These are phyloP conservation scores for slime mould (Dictyostelium discoideum) DNA, from an alignment of 78 protist genomes.

Conservation along the genomic window DNA sequence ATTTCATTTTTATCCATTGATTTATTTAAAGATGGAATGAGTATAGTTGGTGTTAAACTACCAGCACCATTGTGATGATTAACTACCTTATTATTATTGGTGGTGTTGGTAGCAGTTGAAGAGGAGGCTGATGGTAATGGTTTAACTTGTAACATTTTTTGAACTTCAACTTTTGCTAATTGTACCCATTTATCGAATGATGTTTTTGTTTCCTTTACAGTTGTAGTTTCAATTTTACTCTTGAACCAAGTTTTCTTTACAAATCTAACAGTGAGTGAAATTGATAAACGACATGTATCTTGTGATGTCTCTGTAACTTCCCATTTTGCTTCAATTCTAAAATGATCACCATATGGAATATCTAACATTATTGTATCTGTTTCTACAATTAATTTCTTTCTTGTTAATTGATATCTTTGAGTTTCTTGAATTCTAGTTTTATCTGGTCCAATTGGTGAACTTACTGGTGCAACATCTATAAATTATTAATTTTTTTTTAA, in stretches of 20 bases:
- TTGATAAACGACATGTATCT: constrained; percentile 62
- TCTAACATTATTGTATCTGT: constrained; percentile 82
- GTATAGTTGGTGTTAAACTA: not conserved
- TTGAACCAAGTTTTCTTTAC: constrained; percentile 85
- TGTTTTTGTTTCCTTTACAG: constrained; percentile 77
- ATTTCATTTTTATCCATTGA: not conserved
- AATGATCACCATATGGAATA: constrained; percentile 85
- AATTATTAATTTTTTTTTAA: too few species aligned
- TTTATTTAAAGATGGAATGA: not conserved
- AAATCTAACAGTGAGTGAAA: constrained; percentile 57
- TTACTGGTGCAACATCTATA: constrained; percentile 76
- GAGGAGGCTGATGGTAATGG: not conserved
- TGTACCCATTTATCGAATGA: constrained; percentile 62
- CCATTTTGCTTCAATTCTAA: constrained; percentile 86
- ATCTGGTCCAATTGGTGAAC: constrained; percentile 84
- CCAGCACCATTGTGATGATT: not conserved
- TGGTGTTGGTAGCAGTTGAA: not conserved
- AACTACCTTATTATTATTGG: not conserved
- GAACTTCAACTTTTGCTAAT: constrained; percentile 73
- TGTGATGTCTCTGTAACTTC: constrained; percentile 59
- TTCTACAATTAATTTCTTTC: constrained; percentile 29
- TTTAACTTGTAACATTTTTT: constrained; percentile 46
- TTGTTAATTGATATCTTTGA: constrained; percentile 72
- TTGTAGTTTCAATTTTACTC: constrained; percentile 76
- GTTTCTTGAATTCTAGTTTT: constrained; percentile 81